Base-by-base conservation (phyloP, 2,329 filamentous ascomycete genomes). In the Ceratocystis smalleyi region DNA sequence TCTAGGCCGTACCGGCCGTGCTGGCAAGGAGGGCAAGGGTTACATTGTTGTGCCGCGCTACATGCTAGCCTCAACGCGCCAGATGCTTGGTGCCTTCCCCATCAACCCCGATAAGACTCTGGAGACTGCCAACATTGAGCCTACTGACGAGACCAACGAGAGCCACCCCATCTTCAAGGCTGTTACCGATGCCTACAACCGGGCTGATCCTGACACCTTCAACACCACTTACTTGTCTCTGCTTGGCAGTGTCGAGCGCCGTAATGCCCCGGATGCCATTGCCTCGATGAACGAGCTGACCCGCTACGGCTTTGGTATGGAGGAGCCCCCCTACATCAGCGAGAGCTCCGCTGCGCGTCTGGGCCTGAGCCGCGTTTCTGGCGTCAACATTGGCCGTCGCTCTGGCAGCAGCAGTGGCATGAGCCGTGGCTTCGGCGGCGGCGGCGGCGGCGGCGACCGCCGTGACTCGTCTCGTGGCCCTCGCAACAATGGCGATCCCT, bases 1-100 rank as follows among this genome's bases (percentile, higher is more conserved):
- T 66, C 77, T 91, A 51, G 88, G 88, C 62, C 86, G 88, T 67
- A 92, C 88, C 7, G 88, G 80, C 64, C 85, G 89, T 70, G 88
- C 88, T 32, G 83, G 84, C 67, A 88, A 88, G 72, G 78, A 83
- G 69, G 88, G 88, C 55, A 78, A 88, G 70, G 87, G 85, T 65
- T 89, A 82, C 79, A 73, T 91, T 43, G 73, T 92, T 59, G 68
- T 89, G 1, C 76, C 82, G 1, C 73, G 81, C 10, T 70, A 77
- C 15, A 85, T 89, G 69, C 71, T 79, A 5, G 19, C 68, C 0
- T 72, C 75, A 55, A 76, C 82, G 2, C 77, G 81, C 55, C 69
- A 70, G 8, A 75, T 81, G 59, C 78, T 91, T 63, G 71, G 73
- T 4, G 78, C 79, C 3, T 76, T 91, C 15, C 85, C 85, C 15